Evolutionary conservation across 208 protist species (phyloP), one percentile per base, ranked within the genome.

Genomic region (Acanthamoeba lenticulata): DNA sequence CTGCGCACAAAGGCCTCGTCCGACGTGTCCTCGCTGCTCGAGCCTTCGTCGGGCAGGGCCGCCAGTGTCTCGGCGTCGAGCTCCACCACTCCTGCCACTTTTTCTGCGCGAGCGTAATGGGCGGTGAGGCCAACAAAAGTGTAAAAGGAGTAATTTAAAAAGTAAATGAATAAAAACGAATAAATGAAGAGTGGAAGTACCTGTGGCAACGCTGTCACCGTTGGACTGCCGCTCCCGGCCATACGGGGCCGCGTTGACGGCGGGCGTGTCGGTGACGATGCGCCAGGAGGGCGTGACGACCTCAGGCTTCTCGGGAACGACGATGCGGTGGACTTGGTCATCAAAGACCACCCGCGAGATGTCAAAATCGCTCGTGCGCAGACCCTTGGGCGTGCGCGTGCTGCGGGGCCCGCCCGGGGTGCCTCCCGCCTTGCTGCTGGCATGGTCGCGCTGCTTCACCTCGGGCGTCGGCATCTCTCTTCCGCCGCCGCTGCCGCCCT

Each of bases 281-380:
- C 81, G 81, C 81, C 81, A 89, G 29, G 49, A 21, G 32, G 81
- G 81, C 1, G 49, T 62, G 2, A 42, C 42, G 0, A 89, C 81
- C 34, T 89, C 81, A 3, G 42, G 47, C 47, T 89, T 65, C 81
- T 89, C 81, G n/a, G 81, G 81, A n/a, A 89, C 81, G 15, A 89
- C 19, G 32, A 89, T 89, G 3, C 81, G 40, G 32, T 89, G 81
- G 0, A 89, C 81, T 65, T 89, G 81, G 36, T 89, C 81, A 15
- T 89, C 81, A 40, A 89, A 89, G 29, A 89, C 81, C 1, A 89
- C 81, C 1, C 81, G 42, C n/a, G 42, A 62, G 38, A 89, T 89
- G n/a, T 89, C 81, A 62, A 62, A 89, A 42, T 89, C 81, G 81
- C 81, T 89, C 15, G 81, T 89, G 27, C 81, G 81, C 32, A 89